Conservation (phyloP, 352 stramenopile genomes). For the Phytopythium boreale region DNA sequence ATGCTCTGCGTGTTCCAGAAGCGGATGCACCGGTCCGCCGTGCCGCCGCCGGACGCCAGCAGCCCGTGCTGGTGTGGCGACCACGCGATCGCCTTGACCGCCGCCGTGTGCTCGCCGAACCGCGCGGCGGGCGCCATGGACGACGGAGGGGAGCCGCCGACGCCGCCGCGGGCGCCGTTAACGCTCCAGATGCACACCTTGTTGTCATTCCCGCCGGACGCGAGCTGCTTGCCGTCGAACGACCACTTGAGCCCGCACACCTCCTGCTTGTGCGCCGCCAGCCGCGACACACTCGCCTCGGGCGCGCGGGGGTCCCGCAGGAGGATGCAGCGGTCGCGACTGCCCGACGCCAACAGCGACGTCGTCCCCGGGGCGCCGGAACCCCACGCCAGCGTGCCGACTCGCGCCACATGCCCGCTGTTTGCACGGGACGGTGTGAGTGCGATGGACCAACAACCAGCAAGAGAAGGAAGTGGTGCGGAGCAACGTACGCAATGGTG, state of each 20-base stretch:
- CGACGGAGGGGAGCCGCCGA: conserved; percentile 5
- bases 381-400: conserved; percentile 93
- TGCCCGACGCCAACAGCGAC: conserved; percentile 89
- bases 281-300: conserved; percentile 47
- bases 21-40: conserved; percentile 95
- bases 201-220: conserved; percentile 97
- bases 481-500: conserved; percentile 72
- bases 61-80: conserved; percentile 95
- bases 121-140: conserved; percentile 72
- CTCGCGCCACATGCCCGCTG: conserved; percentile 88
- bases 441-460: not conserved
- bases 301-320: conserved; percentile 88
- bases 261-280: conserved; percentile 77
- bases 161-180: conserved; percentile 22
- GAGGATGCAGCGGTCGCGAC: conserved; percentile 93
- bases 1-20: conserved; percentile 97
- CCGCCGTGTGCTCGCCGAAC: conserved; percentile 95
- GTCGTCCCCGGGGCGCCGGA: conserved; percentile 25
- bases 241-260: conserved; percentile 98
- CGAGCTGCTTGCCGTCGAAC: conserved; percentile 90
- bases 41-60: conserved; percentile 94
- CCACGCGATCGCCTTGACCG: conserved; percentile 98
- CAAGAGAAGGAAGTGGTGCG: not conserved
- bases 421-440: conserved; percentile 5
- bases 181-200: conserved; percentile 97